Evolutionary conservation across 139 green algal species (phyloP).

Genomic region (Ulvella scutata): DNA sequence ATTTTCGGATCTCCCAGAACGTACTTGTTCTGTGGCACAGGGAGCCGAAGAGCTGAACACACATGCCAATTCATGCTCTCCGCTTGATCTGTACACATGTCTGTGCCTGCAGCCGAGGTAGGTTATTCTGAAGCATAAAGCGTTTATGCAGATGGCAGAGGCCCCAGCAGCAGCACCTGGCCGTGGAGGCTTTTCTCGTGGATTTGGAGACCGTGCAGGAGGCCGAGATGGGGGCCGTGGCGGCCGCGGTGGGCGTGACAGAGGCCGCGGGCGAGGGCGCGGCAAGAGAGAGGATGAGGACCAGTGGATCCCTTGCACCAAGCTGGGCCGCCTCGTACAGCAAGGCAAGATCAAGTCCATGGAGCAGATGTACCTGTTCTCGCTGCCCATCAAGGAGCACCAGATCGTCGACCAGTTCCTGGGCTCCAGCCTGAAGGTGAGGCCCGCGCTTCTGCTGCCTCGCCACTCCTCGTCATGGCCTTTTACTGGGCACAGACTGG

Average conservation of each 20-base stretch:
- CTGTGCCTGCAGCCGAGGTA: too few relatives aligned
- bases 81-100: too few relatives aligned
- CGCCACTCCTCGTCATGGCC: too few relatives aligned
- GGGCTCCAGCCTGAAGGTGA: slow-evolving; percentile 29
- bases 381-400: slow-evolving; percentile 97
- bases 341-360: slow-evolving; percentile 87
- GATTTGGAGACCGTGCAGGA: slow-evolving; percentile 61
- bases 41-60: too few relatives aligned
- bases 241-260: slow-evolving; percentile 43
- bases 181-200: slow-evolving; percentile 79
- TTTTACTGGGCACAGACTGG: too few relatives aligned
- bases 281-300: slow-evolving; percentile 83
- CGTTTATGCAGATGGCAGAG: slow-evolving; percentile 17
- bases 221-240: slow-evolving; percentile 17
- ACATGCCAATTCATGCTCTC: too few relatives aligned
- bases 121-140: too few relatives aligned
- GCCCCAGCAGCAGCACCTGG: slow-evolving; percentile 21
- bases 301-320: slow-evolving; percentile 94
- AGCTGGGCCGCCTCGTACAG: slow-evolving; percentile 96
- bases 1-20: too few relatives aligned
- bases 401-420: slow-evolving; percentile 89
- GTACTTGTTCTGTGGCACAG: too few relatives aligned
- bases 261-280: slow-evolving; percentile 37
- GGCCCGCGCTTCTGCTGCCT: too few relatives aligned
- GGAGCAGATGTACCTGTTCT: slow-evolving; percentile 99